Evolutionary conservation across 2,329 filamentous ascomycete genomes (phyloP).

Genomic region (Xylariaceae sp.): DNA sequence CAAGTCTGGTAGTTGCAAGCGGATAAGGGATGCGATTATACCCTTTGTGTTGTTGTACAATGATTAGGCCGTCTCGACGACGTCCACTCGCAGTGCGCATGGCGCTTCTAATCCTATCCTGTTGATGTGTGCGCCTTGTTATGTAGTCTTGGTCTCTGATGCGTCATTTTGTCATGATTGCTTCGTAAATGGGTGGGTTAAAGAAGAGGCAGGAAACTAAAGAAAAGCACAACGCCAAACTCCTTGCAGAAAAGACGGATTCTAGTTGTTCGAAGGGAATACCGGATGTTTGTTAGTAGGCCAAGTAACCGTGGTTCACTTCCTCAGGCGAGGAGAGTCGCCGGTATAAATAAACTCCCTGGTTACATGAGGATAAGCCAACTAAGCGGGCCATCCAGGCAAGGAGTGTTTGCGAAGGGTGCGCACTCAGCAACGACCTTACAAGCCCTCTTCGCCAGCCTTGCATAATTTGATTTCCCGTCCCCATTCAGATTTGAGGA

Average conservation of each 20-base stretch:
- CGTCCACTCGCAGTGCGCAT: conserved; percentile 38
- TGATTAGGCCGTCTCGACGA: conserved; percentile 31
- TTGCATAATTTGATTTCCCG: conserved; percentile 97
- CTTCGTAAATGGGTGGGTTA: conserved; percentile 19
- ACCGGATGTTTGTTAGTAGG: conserved; percentile 1
- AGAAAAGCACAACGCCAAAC: conserved; percentile 34
- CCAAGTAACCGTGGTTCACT: background rate
- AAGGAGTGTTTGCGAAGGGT: conserved; percentile 20
- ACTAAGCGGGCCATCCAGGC: background rate
- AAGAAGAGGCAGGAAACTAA: conserved; percentile 26
- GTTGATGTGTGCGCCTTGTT: conserved; percentile 39
- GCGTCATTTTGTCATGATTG: conserved; percentile 30
- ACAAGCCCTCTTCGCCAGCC: conserved; percentile 94
- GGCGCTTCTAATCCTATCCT: conserved; percentile 39
- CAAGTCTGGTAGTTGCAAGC: conserved; percentile 27
- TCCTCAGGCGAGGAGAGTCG: background rate
- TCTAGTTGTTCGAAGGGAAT: conserved; percentile 33
- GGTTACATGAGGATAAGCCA: conserved; percentile 2
- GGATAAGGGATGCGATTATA: conserved; percentile 37
- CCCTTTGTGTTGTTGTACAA: conserved; percentile 37
- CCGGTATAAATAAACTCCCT: background rate
- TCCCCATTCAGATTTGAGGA: conserved; percentile 98
- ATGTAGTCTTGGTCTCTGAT: conserved; percentile 34
- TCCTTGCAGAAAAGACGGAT: conserved; percentile 37
- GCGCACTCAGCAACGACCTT: conserved; percentile 35